phyloP scores from a whole-genome alignment of 306 rosid genomes.

The Prosopis cineraria region DNA sequence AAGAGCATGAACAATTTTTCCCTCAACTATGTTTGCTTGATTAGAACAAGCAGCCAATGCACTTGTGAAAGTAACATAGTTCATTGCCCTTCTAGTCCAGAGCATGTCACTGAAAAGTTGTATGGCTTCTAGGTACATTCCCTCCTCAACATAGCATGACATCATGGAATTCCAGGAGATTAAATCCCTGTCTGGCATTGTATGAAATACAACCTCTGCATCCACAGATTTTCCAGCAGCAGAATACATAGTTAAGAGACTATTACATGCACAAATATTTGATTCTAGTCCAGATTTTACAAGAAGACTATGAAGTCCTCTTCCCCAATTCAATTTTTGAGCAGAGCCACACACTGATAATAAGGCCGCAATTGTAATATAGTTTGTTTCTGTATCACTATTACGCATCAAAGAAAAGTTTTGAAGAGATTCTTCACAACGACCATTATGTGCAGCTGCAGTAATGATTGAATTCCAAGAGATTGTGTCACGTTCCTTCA shows the following conservation, averaged over 20 bases:
- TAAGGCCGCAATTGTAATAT: constrained; percentile 65
- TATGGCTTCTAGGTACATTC: constrained; percentile 46
- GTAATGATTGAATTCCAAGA: constrained; percentile 93
- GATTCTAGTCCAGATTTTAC: constrained; percentile 73
- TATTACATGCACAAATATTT: constrained; percentile 68
- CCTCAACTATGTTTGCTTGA: constrained; percentile 49
- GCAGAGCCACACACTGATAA: constrained; percentile 62
- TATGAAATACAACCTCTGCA: constrained; percentile 65
- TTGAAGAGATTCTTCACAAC: constrained; percentile 60
- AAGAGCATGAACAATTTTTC: constrained; percentile 71
- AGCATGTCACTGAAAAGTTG: constrained; percentile 63
- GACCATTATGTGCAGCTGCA: constrained; percentile 62
- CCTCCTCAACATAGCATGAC: constrained; percentile 72
- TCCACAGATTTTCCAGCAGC: constrained; percentile 60
- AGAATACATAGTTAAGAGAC: constrained; percentile 83
- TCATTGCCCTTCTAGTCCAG: constrained; percentile 42
- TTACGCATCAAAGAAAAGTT: constrained; percentile 61
- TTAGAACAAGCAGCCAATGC: constrained; percentile 76
- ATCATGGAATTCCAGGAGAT: constrained; percentile 95
- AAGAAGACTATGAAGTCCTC: constrained; percentile 68
- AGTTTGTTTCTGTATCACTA: constrained; percentile 48
- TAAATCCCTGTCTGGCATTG: constrained; percentile 77
- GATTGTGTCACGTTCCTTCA: constrained; percentile 74
- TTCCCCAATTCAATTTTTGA: constrained; percentile 74
- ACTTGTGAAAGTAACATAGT: constrained; percentile 69